These are phyloP conservation scores for Cymodocea nodosa DNA, from an alignment of 116 monocot genomes.

Conservation along the genomic window DNA sequence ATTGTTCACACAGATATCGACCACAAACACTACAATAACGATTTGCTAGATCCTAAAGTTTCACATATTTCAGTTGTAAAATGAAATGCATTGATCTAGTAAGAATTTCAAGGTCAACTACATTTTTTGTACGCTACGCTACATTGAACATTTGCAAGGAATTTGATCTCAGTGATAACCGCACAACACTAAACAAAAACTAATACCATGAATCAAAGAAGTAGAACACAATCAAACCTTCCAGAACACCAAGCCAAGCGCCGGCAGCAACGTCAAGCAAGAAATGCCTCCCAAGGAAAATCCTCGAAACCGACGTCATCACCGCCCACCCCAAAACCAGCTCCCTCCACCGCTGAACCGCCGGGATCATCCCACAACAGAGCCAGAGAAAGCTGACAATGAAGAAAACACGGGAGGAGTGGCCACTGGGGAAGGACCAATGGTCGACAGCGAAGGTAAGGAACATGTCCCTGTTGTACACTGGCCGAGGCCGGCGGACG, in stretches of 20 bases:
- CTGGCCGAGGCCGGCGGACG: conserved; percentile 62
- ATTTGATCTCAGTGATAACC: no score
- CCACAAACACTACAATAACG: no score
- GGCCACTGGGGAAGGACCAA: conserved; percentile 95
- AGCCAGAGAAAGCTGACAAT: conserved; percentile 39
- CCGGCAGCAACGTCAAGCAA: conserved; percentile 46
- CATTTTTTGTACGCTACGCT: no score
- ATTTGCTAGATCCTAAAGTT: no score
- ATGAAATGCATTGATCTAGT: no score
- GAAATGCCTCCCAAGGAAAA: conserved; percentile 63
- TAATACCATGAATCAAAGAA: conserved; percentile 6
- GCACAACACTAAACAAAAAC: no score
- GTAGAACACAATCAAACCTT: conserved; percentile 19
- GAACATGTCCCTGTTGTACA: conserved; percentile 70
- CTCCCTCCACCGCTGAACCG: not conserved
- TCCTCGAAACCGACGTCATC: conserved; percentile 38
- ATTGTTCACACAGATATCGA: no score
- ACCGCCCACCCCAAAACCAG: conserved; percentile 26
- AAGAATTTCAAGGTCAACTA: no score
- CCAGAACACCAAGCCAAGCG: conserved; percentile 27
- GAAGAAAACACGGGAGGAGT: conserved; percentile 89
- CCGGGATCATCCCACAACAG: conserved; percentile 2
- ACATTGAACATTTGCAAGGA: no score
- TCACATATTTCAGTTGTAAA: no score
- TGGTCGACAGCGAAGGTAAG: conserved; percentile 56